Percentiles rank a stretch among this genome's conserved stretches.
These are phyloP conservation scores for Phylloporus rhodoxanthus DNA, from an alignment of 768 basidiomycete genomes.

Conservation along the genomic window DNA sequence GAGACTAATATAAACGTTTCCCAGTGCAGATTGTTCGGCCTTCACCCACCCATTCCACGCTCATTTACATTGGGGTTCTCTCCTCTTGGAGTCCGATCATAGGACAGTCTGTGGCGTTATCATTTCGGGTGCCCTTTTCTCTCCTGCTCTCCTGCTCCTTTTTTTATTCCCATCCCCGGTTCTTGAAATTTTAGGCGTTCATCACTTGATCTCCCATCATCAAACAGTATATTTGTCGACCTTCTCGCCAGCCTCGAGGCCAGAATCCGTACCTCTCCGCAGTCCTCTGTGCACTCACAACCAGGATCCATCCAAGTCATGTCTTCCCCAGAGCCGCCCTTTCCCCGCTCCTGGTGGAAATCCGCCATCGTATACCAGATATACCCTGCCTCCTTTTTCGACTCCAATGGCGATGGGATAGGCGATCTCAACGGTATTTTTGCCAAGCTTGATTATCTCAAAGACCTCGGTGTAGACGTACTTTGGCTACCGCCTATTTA, in stretches of 20 bases:
- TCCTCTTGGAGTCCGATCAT: background rate
- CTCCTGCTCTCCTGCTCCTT: background rate
- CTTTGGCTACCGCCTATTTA: constrained; percentile 64
- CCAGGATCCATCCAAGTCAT: constrained; percentile 1
- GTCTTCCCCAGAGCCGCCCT: constrained; percentile 15
- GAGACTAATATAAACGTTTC: constrained; percentile 6
- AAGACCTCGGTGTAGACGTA: constrained; percentile 59
- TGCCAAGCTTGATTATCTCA: constrained; percentile 61
- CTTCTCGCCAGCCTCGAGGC: constrained; percentile 19
- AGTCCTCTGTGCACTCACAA: constrained; percentile 4
- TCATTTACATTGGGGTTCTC: background rate
- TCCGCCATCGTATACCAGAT: constrained; percentile 59
- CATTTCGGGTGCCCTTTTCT: background rate
- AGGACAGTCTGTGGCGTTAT: background rate
- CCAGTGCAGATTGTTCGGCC: constrained; percentile 1
- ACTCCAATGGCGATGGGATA: constrained; percentile 65
- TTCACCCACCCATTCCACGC: constrained; percentile 8
- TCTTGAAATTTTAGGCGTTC: constrained; percentile 1
- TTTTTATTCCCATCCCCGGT: background rate
- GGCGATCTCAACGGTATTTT: constrained; percentile 67
- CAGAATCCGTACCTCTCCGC: constrained; percentile 11
- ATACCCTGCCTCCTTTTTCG: constrained; percentile 64
- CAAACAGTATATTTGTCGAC: constrained; percentile 3
- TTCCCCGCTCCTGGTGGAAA: constrained; percentile 49
- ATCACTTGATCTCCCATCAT: constrained; percentile 12